Evolutionary conservation across 1,284 basidiomycete species (phyloP).

Genomic region (Marasmius oreades): DNA sequence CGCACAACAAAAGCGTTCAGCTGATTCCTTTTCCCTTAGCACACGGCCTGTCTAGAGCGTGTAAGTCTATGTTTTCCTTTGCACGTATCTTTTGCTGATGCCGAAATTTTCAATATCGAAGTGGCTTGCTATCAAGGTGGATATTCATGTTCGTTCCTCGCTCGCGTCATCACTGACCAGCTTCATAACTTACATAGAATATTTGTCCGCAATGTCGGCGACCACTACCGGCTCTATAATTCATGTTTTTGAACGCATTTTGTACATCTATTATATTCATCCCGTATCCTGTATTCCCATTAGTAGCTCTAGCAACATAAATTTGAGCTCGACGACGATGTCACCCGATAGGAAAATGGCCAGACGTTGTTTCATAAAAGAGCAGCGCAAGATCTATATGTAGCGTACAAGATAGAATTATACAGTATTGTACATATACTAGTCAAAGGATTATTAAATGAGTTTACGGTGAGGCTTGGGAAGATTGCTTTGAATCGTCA

Average conservation of each 20-base stretch:
- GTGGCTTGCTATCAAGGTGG: conserved; percentile 89
- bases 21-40: conserved; percentile 37
- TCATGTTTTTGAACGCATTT: not conserved
- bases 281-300: no score
- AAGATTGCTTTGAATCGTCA: not conserved
- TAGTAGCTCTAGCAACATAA: no score
- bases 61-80: conserved; percentile 29
- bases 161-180: not conserved
- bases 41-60: conserved; percentile 80
- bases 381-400: no score
- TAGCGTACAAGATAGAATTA: no score
- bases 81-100: not conserved
- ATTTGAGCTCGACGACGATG: no score
- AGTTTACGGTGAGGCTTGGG: not conserved
- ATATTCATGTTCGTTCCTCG: conserved; percentile 14
- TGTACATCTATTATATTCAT: not conserved
- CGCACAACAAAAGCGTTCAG: not conserved
- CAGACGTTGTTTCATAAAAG: no score
- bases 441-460: no score
- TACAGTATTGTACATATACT: no score
- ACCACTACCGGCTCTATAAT: conserved; percentile 71
- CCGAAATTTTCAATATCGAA: conserved; percentile 25
- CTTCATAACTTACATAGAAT: conserved; percentile 47
- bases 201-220: conserved; percentile 88
- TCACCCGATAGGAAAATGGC: no score